A percentile compares a stretch with the other conserved stretches of the same genome.
phyloP scores from a whole-genome alignment of 345 rosid genomes.

The Hirschfeldia incana region DNA sequence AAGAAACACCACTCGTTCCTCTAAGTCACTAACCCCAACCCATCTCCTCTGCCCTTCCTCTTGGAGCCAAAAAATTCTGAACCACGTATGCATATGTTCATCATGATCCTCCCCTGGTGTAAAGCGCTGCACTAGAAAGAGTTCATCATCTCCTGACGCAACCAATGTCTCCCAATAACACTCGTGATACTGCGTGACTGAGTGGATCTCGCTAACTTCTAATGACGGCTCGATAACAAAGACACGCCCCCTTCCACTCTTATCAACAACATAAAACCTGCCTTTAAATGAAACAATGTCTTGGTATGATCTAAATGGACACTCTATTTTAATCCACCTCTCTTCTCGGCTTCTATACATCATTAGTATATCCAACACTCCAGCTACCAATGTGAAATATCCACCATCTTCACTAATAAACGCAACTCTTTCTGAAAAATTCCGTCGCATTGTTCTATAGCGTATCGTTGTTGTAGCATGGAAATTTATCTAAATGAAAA shows the following conservation, averaged over 20 bases:
- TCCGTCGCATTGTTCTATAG: not conserved
- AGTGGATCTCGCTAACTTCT: not conserved
- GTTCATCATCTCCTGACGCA: not conserved
- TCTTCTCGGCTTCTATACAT: conserved; percentile 5
- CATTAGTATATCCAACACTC: not conserved
- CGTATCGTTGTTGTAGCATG: not conserved
- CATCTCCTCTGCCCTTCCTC: not conserved
- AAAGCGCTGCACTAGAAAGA: conserved; percentile 5
- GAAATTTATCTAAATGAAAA: not conserved
- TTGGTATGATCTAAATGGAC: not conserved
- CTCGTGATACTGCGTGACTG: not conserved
- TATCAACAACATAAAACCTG: conserved; percentile 17
- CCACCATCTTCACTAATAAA: conserved; percentile 2
- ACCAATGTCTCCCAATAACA: not conserved
- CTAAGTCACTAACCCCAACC: not conserved
- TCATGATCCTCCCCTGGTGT: not conserved
- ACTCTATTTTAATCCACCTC: not conserved
- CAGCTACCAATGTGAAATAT: not conserved
- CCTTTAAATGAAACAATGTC: conserved; percentile 9
- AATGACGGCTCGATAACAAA: not conserved
- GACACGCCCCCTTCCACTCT: not conserved
- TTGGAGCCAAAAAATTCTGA: not conserved
- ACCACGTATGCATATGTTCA: not conserved
- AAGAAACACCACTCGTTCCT: conserved; percentile 1
- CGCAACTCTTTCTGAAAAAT: not conserved